Evolutionary conservation across 495 filamentous ascomycete genomes (phyloP).

Genomic region (Trypethelium eluteriae): DNA sequence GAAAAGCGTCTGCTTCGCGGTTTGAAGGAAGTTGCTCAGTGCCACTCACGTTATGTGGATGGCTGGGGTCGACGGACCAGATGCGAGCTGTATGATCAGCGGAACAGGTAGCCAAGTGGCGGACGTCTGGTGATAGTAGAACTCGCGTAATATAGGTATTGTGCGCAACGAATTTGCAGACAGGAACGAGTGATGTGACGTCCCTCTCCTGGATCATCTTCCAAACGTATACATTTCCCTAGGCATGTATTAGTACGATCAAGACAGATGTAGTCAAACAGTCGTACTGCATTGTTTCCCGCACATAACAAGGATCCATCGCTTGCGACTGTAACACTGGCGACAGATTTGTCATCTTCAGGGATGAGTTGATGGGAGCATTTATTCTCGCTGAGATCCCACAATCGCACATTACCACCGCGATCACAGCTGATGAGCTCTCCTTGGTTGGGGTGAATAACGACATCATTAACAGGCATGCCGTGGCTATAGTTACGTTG

Average conservation of each 20-base stretch:
- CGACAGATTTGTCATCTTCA: conserved; percentile 85
- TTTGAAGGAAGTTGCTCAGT: conserved; percentile 5
- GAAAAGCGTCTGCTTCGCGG: conserved; percentile 50
- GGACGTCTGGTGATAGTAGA: conserved; percentile 92
- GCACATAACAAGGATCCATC: conserved; percentile 93
- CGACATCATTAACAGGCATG: conserved; percentile 84
- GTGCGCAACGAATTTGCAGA: conserved; percentile 89
- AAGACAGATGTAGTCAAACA: conserved; percentile 5
- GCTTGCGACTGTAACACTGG: conserved; percentile 90
- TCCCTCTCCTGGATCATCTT: conserved; percentile 76
- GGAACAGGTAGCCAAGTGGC: conserved; percentile 92
- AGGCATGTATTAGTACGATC: neutral
- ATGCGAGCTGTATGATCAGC: conserved; percentile 98
- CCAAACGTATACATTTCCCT: conserved; percentile 98
- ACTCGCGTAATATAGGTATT: conserved; percentile 91
- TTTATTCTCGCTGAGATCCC: conserved; percentile 94
- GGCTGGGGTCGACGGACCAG: conserved; percentile 67
- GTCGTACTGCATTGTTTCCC: conserved; percentile 76
- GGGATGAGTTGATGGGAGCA: conserved; percentile 95
- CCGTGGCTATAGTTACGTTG: conserved; percentile 90
- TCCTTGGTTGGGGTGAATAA: conserved; percentile 97
- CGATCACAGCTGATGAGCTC: conserved; percentile 95
- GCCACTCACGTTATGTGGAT: conserved; percentile 19
- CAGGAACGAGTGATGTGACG: conserved; percentile 76
- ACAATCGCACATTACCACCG: conserved; percentile 84